phyloP scores from a whole-genome alignment of 202 grass and related monocot species.

The Musa balbisiana region DNA sequence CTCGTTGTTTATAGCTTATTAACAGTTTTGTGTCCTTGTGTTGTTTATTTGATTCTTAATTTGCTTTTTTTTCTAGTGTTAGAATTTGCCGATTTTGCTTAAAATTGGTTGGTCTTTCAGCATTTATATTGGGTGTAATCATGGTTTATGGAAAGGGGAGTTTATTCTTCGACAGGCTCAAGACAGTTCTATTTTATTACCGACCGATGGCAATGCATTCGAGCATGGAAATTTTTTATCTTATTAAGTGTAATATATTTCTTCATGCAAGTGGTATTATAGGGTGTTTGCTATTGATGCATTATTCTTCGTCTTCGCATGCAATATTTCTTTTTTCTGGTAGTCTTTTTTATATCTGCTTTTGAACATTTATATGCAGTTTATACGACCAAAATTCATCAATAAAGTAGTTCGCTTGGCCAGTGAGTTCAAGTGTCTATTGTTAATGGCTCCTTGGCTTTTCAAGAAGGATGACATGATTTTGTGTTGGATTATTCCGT shows the following conservation, averaged over 20 bases:
- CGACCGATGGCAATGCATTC: no score
- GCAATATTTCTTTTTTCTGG: background rate
- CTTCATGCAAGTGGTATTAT: no score
- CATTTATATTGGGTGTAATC: no score
- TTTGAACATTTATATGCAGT: conserved; percentile 27
- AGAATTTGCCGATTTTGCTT: background rate
- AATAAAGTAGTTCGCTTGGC: conserved; percentile 18
- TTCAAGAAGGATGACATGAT: conserved; percentile 41
- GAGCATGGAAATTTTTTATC: no score
- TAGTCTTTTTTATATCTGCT: conserved; percentile 3
- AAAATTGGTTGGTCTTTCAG: background rate
- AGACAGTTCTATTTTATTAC: no score
- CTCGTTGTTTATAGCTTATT: background rate
- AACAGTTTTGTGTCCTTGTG: conserved; percentile 2
- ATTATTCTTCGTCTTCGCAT: background rate
- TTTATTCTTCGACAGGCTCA: no score
- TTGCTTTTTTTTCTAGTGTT: background rate
- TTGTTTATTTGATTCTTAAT: background rate
- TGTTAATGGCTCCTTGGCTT: conserved; percentile 34
- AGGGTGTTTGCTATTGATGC: background rate
- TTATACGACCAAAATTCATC: conserved; percentile 29
- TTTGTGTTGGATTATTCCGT: conserved; percentile 52
- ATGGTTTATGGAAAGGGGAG: no score
- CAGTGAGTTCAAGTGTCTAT: conserved; percentile 27
- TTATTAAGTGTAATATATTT: no score